phyloP scores from a whole-genome alignment of 225 moss, liverwort and hornwort genomes.

The Bryoerythrophyllum caledonicum region DNA sequence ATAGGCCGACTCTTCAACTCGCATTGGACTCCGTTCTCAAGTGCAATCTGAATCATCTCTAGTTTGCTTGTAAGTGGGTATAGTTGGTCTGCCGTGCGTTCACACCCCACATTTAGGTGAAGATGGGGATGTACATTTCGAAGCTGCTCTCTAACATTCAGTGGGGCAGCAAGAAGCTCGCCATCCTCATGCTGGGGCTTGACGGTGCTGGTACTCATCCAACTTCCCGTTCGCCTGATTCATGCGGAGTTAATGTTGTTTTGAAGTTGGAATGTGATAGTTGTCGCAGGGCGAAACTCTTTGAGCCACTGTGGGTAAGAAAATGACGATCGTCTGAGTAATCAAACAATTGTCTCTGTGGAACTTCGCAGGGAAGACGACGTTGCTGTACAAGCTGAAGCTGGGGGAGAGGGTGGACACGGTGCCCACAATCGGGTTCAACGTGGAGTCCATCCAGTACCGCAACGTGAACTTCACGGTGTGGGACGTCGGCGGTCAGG shows the following conservation, averaged over 20 bases:
- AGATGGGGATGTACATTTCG: conserved; percentile 23
- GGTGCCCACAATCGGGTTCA: conserved; percentile 57
- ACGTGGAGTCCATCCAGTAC: conserved; percentile 57
- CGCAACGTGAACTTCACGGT: conserved; percentile 50
- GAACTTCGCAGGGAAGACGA: conserved; percentile 22
- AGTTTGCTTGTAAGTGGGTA: too few relatives aligned
- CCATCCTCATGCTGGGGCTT: conserved; percentile 33
- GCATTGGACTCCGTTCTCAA: neutral
- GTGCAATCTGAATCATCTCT: neutral
- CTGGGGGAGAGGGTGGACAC: conserved; percentile 45
- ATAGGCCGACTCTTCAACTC: neutral
- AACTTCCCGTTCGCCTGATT: neutral
- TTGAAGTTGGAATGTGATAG: neutral
- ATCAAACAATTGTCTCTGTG: too few relatives aligned
- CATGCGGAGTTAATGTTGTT: neutral
- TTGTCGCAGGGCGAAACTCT: neutral
- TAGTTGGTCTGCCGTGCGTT: neutral
- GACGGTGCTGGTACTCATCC: conserved; percentile 18
- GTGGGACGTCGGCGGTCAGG: conserved; percentile 61
- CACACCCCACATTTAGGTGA: neutral
- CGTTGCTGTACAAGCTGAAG: conserved; percentile 34
- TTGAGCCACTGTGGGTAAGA: neutral
- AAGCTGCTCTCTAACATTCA: conserved; percentile 6
- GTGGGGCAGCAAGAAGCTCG: conserved; percentile 17
- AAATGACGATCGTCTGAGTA: too few relatives aligned